Percentiles rank a stretch among this genome's conserved stretches.
phyloP scores from a whole-genome alignment of 2,329 filamentous ascomycete species.

The Trichoderma citrinoviride region DNA sequence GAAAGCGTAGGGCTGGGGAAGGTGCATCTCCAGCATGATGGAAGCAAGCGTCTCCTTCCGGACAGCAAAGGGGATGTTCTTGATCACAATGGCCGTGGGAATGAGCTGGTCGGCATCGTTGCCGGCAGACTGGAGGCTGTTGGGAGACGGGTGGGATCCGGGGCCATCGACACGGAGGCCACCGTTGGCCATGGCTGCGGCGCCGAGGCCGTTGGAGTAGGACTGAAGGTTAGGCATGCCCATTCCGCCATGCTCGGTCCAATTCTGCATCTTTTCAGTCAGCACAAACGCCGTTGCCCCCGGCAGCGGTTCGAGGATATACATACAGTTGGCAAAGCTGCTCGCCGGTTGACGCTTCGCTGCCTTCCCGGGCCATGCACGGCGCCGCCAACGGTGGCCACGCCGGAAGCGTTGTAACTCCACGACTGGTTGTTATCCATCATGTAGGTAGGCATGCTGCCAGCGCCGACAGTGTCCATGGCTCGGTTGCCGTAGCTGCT shows the following conservation, averaged over 20 bases:
- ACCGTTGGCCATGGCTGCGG: slow-evolving; percentile 38
- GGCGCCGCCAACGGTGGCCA: slow-evolving; percentile 60
- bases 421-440: slow-evolving; percentile 74
- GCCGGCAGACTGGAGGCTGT: slow-evolving; percentile 42
- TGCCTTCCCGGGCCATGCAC: slow-evolving; percentile 62
- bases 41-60: slow-evolving; percentile 93
- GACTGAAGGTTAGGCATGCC: slow-evolving; percentile 41
- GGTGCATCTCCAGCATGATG: slow-evolving; percentile 89
- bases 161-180: slow-evolving; percentile 45
- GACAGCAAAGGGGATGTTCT: slow-evolving; percentile 98
- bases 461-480: slow-evolving; percentile 47
- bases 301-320: not conserved
- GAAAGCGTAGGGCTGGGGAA: slow-evolving; percentile 95
- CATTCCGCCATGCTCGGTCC: slow-evolving; percentile 49
- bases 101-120: slow-evolving; percentile 81
- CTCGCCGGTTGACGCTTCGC: slow-evolving; percentile 53
- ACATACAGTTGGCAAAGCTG: slow-evolving; percentile 72
- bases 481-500: slow-evolving; percentile 58
- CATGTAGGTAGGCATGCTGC: slow-evolving; percentile 49
- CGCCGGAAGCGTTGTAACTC: slow-evolving; percentile 69
- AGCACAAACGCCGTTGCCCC: not conserved
- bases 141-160: slow-evolving; percentile 41
- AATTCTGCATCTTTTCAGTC: slow-evolving; percentile 40
- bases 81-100: slow-evolving; percentile 97
- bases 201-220: slow-evolving; percentile 37